Percentiles rank a stretch among this genome's conserved stretches.
phyloP scores from a whole-genome alignment of 148 eudicot genomes.

The Amaranthus palmeri region DNA sequence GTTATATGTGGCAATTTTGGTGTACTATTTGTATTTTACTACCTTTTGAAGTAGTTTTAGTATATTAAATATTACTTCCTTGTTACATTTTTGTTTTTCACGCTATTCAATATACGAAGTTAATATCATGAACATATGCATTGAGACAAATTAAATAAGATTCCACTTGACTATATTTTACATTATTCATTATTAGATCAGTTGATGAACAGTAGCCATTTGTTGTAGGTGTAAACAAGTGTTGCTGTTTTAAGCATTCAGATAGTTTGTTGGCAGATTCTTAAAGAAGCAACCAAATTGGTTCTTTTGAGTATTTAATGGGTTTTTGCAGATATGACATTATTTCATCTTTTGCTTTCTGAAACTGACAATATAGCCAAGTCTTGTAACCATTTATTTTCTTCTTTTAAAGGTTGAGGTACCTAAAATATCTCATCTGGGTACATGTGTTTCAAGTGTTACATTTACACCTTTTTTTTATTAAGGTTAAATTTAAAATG shows the following conservation, averaged over 20 bases:
- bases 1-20: constrained; percentile 17
- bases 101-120: no score
- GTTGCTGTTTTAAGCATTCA: constrained; percentile 21
- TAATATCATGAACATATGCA: no score
- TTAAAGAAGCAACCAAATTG: constrained; percentile 36
- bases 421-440: no score
- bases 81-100: no score
- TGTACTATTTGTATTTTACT: constrained; percentile 11
- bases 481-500: no score
- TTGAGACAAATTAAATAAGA: no score
- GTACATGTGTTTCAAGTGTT: no score
- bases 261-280: constrained; percentile 25
- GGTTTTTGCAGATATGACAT: background rate
- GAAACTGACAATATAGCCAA: constrained; percentile 2
- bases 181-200: no score
- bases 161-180: no score
- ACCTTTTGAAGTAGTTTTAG: constrained; percentile 11
- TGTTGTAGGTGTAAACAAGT: constrained; percentile 21
- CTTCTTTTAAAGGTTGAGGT: no score
- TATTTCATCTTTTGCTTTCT: background rate
- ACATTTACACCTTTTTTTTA: no score
- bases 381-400: background rate
- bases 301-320: constrained; percentile 32
- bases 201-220: background rate
- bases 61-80: background rate